phyloP scores from a whole-genome alignment of 345 rosid species.

The Xanthoceras sorbifolium region DNA sequence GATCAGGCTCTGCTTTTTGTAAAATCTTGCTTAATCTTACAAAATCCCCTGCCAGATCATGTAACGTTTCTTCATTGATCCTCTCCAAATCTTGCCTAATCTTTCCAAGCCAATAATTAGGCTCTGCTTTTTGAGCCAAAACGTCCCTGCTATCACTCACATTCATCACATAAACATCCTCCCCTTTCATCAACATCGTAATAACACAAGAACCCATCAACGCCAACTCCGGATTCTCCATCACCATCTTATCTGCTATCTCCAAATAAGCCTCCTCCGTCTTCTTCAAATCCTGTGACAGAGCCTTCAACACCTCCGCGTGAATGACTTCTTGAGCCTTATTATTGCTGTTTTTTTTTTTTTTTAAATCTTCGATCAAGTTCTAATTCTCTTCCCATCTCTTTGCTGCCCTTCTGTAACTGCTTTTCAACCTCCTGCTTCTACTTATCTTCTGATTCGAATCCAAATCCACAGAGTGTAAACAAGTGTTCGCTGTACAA shows the following conservation, averaged over 20 bases:
- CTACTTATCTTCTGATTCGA: constrained; percentile 31
- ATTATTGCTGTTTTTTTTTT: constrained; percentile 32
- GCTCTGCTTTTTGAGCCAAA: constrained; percentile 69
- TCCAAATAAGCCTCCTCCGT: constrained; percentile 83
- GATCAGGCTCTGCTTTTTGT: too few relatives aligned
- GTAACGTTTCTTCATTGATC: constrained; percentile 79
- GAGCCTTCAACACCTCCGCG: constrained; percentile 71
- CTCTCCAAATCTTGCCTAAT: constrained; percentile 76
- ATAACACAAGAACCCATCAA: too few relatives aligned
- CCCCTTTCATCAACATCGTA: too few relatives aligned
- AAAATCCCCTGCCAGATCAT: constrained; percentile 63
- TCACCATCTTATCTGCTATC: too few relatives aligned
- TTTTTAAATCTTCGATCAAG: constrained; percentile 70
- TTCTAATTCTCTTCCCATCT: constrained; percentile 66
- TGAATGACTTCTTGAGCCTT: constrained; percentile 46
- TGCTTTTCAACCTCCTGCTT: constrained; percentile 40
- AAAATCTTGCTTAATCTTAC: too few relatives aligned
- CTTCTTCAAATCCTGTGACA: constrained; percentile 75
- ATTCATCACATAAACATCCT: too few relatives aligned
- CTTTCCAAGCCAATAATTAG: constrained; percentile 71
- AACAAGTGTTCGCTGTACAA: constrained; percentile 30
- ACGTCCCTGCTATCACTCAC: constrained; percentile 96
- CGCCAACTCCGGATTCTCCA: too few relatives aligned
- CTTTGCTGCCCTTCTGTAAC: constrained; percentile 41
- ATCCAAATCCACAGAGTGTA: constrained; percentile 34